Base-by-base conservation (phyloP, 352 stramenopile species). In the Pythium chondricola region DNA sequence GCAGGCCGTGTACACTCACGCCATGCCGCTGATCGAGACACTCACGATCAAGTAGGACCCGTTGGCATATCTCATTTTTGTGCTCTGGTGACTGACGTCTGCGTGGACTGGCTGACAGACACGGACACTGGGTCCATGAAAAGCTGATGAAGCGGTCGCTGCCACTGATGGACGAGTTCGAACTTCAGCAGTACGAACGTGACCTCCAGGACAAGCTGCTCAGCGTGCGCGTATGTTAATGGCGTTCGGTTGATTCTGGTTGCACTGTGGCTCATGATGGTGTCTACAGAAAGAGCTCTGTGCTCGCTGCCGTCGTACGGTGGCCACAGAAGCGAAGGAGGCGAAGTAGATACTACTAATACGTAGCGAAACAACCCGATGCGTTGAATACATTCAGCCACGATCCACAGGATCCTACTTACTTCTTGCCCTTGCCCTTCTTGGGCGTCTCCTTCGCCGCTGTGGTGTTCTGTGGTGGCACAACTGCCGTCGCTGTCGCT, bases 121-220 rank as follows among this genome's bases (percentile, higher is more conserved):
- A 87, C 21, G 71, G 75, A 5, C 69, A 82, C 51, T 87, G 71
- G 73, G 67, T 85, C 57, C 73, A 85, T 60, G 52, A 74, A n/a
- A 67, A 69, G 31, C 62, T 87, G 0, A 56, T 88, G 31, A 53
- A 63, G 21, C 66, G 71, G 27, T 85, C 71, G 31, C 61, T 85
- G 24, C 13, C 63, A 27, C 69, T 85, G 17, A 56, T 78, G 10
- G 58, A 67, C 17, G 67, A 75, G 9, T 36, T 68, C 0, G 69
- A 83, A 45, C 65, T 84, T 21, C 24, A 67, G 1, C 52, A 69
- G 13, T 59, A 82, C 47, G 62, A 85, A 43, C 63, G 46, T 43
- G 65, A 79, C 30, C 67, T 88, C 8, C 63, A 83, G 30, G 38
- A 58, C 26, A 83, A 83, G 35, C 69, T 88, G 30, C 43, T 44